These are phyloP conservation scores for Candida sojae DNA, from an alignment of 1,139 yeast genomes.

Conservation along the genomic window DNA sequence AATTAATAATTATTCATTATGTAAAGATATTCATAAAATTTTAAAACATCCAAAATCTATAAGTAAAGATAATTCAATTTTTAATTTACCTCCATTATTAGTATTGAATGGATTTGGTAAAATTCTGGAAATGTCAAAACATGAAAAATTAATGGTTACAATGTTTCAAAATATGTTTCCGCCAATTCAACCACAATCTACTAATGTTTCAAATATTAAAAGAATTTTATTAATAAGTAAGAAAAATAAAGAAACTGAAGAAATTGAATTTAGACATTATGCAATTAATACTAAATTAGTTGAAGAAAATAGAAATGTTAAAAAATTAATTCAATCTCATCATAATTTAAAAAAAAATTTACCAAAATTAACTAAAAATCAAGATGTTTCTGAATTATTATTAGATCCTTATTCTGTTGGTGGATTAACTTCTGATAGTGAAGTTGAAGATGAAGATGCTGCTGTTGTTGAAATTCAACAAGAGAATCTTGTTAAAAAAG, in stretches of 20 bases:
- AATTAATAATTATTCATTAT: slow-evolving; percentile 73
- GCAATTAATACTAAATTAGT: slow-evolving; percentile 85
- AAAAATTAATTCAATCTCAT: slow-evolving; percentile 71
- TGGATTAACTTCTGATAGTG: slow-evolving; percentile 87
- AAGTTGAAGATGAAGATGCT: slow-evolving; percentile 90
- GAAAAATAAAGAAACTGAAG: slow-evolving; percentile 67
- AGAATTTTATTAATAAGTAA: slow-evolving; percentile 85
- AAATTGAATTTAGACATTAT: slow-evolving; percentile 85
- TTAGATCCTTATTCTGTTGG: slow-evolving; percentile 82
- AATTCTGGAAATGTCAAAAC: slow-evolving; percentile 54
- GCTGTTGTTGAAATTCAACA: slow-evolving; percentile 77
- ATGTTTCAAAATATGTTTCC: slow-evolving; percentile 97
- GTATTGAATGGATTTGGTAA: slow-evolving; percentile 86
- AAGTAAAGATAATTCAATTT: slow-evolving; percentile 63
- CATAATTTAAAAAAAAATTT: slow-evolving; percentile 61
- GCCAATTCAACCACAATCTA: slow-evolving; percentile 80
- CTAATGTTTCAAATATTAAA: slow-evolving; percentile 72
- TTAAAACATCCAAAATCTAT: slow-evolving; percentile 71
- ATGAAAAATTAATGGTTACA: slow-evolving; percentile 82
- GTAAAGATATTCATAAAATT: slow-evolving; percentile 75
- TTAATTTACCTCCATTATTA: slow-evolving; percentile 78
- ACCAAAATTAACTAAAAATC: slow-evolving; percentile 70
- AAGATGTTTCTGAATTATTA: slow-evolving; percentile 80
- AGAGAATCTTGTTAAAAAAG: slow-evolving; percentile 24
- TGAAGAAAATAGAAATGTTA: slow-evolving; percentile 79